phyloP scores from a whole-genome alignment of 192 early-diverging fungal species.

The Linnemannia exigua region DNA sequence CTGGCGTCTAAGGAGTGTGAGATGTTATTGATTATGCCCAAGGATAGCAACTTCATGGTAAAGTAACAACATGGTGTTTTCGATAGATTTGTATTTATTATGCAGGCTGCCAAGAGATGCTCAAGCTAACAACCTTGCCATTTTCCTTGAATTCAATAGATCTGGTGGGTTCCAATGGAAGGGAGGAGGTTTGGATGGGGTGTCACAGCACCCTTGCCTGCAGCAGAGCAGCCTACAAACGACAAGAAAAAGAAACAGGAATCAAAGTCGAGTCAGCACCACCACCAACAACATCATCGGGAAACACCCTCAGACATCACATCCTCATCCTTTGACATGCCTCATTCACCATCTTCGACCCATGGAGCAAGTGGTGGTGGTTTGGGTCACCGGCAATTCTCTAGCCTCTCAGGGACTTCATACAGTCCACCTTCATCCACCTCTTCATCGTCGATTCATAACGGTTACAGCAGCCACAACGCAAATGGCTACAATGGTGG shows the following conservation, averaged over 20 bases:
- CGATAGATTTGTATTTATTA: background rate
- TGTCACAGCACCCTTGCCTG: conserved; percentile 30
- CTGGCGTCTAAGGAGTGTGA: conserved; percentile 27
- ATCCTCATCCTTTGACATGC: background rate
- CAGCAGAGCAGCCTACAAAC: background rate
- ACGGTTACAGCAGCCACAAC: background rate
- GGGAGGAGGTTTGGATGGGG: conserved; percentile 51
- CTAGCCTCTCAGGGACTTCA: conserved; percentile 22
- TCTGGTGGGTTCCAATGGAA: conserved; percentile 46
- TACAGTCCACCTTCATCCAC: conserved; percentile 19
- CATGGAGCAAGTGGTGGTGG: background rate
- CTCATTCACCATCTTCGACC: conserved; percentile 12
- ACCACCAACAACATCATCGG: background rate
- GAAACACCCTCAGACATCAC: background rate
- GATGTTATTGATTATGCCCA: conserved; percentile 45
- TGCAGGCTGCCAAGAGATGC: background rate
- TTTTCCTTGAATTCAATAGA: background rate
- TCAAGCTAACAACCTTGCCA: background rate
- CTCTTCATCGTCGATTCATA: background rate
- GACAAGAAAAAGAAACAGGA: background rate
- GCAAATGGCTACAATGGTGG: background rate
- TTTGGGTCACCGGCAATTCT: conserved; percentile 1
- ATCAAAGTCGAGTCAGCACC: background rate
- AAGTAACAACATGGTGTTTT: background rate
- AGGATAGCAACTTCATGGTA: conserved; percentile 44